These are phyloP conservation scores for Bipolaris victoriae DNA, from an alignment of 2,329 filamentous ascomycete species.

Conservation along the genomic window DNA sequence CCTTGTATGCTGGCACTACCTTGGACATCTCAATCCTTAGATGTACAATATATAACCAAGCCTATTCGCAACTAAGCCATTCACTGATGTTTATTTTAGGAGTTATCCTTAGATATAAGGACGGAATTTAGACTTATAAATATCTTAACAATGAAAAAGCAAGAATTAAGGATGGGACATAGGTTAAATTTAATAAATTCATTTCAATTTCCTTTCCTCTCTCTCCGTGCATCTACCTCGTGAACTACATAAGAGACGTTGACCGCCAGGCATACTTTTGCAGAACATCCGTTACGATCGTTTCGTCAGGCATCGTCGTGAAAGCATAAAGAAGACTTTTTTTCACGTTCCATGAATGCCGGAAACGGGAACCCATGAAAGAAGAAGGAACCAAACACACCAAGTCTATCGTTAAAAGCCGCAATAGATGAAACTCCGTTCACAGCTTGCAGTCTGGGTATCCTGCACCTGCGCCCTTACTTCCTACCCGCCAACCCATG, in stretches of 20 bases:
- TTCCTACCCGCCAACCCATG: conserved; percentile 24
- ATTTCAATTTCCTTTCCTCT: conserved; percentile 30
- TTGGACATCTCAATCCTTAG: too few relatives aligned
- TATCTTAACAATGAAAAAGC: too few relatives aligned
- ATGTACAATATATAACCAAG: too few relatives aligned
- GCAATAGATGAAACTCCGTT: conserved; percentile 40
- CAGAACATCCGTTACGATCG: conserved; percentile 34
- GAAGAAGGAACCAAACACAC: conserved; percentile 41
- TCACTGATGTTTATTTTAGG: too few relatives aligned
- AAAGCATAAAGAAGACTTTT: conserved; percentile 39
- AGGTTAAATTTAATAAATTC: conserved; percentile 8
- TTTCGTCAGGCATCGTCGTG: conserved; percentile 39
- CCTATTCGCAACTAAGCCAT: too few relatives aligned
- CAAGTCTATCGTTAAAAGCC: conserved; percentile 46
- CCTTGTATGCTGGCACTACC: too few relatives aligned
- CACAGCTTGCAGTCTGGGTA: conserved; percentile 40
- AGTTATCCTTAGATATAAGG: too few relatives aligned
- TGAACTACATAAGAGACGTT: conserved; percentile 30
- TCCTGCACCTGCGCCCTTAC: conserved; percentile 36
- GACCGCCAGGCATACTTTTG: conserved; percentile 30
- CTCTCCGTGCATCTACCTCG: conserved; percentile 21
- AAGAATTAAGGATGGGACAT: neutral
- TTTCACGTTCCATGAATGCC: conserved; percentile 33
- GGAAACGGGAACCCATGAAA: conserved; percentile 33
- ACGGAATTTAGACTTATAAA: too few relatives aligned